Percentiles rank a stretch among this genome's conserved stretches.
Conservation (phyloP, 2,329 filamentous ascomycete species). For the Emmonsiellopsis sp. region DNA sequence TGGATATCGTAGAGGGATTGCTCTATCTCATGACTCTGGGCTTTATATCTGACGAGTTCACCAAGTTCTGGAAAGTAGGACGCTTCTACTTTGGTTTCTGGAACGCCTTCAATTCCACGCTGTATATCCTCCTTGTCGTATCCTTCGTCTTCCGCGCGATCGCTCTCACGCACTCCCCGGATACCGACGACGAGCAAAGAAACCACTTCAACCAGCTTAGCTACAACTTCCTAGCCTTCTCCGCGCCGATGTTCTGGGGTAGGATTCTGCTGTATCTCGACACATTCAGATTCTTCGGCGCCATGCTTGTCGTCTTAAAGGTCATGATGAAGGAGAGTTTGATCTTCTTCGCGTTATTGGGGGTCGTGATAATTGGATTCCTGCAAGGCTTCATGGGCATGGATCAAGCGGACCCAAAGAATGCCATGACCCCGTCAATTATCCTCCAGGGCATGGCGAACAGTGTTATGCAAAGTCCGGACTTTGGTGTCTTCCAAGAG, state of each 20-base stretch:
- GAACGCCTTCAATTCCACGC: constrained; percentile 83
- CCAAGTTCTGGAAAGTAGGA: constrained; percentile 92
- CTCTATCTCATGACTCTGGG: constrained; percentile 87
- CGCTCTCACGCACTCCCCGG: constrained; percentile 54
- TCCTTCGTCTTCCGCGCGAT: constrained; percentile 73
- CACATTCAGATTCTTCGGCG: constrained; percentile 88
- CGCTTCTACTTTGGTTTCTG: constrained; percentile 88
- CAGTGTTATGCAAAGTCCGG: constrained; percentile 81
- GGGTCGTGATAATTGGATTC: constrained; percentile 69
- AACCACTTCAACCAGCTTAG: constrained; percentile 64
- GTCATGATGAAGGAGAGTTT: constrained; percentile 90
- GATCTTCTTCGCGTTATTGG: constrained; percentile 88
- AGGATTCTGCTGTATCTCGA: constrained; percentile 88
- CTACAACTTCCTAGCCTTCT: constrained; percentile 91
- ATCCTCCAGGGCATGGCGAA: constrained; percentile 59
- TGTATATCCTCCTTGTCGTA: constrained; percentile 69
- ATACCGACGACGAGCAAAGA: constrained; percentile 42
- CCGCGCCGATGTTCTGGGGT: constrained; percentile 94
- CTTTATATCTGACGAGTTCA: constrained; percentile 77
- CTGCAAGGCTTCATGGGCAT: constrained; percentile 90
- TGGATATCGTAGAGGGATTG: constrained; percentile 74
- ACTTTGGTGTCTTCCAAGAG: constrained; percentile 79
- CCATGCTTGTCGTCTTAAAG: constrained; percentile 95
- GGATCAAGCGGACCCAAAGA: constrained; percentile 68
- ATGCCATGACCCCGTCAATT: constrained; percentile 35